Evolutionary conservation across 352 stramenopile genomes (phyloP).

Genomic region (Phytophthora sp.): DNA sequence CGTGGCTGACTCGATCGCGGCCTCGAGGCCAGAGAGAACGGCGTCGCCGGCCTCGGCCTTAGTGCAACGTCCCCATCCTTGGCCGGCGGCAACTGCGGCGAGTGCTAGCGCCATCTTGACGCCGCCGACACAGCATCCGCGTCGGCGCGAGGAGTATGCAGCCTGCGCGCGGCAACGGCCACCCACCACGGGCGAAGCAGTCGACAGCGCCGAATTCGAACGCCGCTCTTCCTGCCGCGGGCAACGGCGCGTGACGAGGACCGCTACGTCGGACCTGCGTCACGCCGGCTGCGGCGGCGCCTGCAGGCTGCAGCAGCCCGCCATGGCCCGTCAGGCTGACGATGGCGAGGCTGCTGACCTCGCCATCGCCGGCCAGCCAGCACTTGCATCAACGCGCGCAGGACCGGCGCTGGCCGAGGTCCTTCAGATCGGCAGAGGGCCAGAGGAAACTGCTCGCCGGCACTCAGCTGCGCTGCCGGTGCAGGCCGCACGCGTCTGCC

Average conservation of each 20-base stretch:
- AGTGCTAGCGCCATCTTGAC: constrained; percentile 23
- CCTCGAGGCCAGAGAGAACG: too few species aligned
- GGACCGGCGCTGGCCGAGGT: not conserved
- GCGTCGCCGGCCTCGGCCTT: not conserved
- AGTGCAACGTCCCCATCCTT: constrained; percentile 17
- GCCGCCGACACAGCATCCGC: constrained; percentile 8
- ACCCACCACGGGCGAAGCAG: not conserved
- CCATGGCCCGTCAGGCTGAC: too few species aligned
- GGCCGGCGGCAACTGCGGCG: too few species aligned
- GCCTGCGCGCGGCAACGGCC: not conserved
- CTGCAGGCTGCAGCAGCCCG: too few species aligned
- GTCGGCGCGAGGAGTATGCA: not conserved
- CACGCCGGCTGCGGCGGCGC: not conserved
- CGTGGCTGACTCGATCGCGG: not conserved
- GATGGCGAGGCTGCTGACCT: not conserved
- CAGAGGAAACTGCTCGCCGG: constrained; percentile 22
- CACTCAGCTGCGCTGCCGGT: constrained; percentile 9
- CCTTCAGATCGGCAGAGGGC: too few species aligned
- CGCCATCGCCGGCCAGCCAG: not conserved
- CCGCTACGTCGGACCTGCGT: not conserved
- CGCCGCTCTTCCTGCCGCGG: not conserved
- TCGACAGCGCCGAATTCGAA: constrained; percentile 15
- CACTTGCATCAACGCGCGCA: not conserved
- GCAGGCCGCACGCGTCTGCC: too few species aligned
- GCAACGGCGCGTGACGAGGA: not conserved